Conservation (phyloP, 805 yeast genomes). For the Blastobotrys robertii region DNA sequence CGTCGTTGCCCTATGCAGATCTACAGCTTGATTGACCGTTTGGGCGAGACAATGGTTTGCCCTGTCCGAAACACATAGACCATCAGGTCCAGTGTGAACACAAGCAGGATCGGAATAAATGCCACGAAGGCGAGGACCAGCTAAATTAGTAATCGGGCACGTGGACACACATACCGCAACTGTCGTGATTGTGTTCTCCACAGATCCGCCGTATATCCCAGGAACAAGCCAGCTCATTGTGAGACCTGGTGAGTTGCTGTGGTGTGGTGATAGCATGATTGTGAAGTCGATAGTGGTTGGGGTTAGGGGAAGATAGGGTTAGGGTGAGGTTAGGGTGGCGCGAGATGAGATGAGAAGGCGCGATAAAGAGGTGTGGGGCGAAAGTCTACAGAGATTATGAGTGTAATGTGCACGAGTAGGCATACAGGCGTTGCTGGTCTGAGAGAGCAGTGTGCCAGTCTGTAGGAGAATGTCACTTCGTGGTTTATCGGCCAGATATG, state of each 20-base stretch:
- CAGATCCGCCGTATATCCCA: neutral
- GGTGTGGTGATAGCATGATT: neutral
- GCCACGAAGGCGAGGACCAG: conserved; percentile 31
- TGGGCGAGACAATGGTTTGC: too few species aligned
- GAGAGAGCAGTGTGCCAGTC: too few species aligned
- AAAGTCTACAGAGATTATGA: too few species aligned
- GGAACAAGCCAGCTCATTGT: neutral
- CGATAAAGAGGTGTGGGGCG: too few species aligned
- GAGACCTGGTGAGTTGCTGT: neutral
- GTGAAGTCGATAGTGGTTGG: neutral
- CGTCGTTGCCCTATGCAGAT: neutral
- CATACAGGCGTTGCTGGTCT: too few species aligned
- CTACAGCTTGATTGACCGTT: neutral
- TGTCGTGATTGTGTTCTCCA: neutral
- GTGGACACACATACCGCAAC: neutral
- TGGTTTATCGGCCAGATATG: too few species aligned
- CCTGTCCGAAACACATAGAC: conserved; percentile 6
- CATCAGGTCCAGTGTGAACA: conserved; percentile 15
- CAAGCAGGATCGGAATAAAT: conserved; percentile 27
- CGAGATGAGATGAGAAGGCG: too few species aligned
- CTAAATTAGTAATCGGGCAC: conserved; percentile 4
- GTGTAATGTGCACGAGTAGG: too few species aligned
- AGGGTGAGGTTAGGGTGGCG: too few species aligned
- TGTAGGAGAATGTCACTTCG: too few species aligned
- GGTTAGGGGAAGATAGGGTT: neutral